Percentiles rank a stretch among this genome's conserved stretches.
Evolutionary conservation across 1,139 yeast species (phyloP).

Genomic region (Blastobotrys persicus): DNA sequence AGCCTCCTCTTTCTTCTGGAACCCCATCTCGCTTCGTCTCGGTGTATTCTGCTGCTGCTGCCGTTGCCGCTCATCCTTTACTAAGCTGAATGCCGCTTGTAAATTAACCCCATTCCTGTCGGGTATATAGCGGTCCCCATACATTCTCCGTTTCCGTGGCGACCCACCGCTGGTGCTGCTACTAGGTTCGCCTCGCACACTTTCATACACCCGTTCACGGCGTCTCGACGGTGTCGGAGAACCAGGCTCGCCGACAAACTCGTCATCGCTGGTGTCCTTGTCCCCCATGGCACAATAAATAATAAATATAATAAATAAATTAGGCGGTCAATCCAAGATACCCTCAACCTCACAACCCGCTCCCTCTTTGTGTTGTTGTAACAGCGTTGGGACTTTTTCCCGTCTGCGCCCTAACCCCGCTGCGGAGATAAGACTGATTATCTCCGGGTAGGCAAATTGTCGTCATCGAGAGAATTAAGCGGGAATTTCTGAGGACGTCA

Average conservation of each 20-base stretch:
- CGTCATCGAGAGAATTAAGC: not conserved
- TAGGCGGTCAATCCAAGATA: not conserved
- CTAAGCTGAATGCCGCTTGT: conserved; percentile 79
- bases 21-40: conserved; percentile 60
- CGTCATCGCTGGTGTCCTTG: not conserved
- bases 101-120: conserved; percentile 79
- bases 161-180: conserved; percentile 32
- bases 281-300: not conserved
- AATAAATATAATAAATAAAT: not conserved
- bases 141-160: conserved; percentile 38
- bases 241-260: conserved; percentile 1
- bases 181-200: not conserved
- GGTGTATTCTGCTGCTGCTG: conserved; percentile 36
- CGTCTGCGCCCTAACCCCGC: not conserved
- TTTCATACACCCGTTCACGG: not conserved
- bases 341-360: not conserved
- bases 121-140: conserved; percentile 86
- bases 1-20: conserved; percentile 74
- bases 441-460: not conserved
- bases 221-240: conserved; percentile 2
- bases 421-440: not conserved
- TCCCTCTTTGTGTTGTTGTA: not conserved
- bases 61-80: conserved; percentile 38
- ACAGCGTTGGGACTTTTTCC: not conserved
- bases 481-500: not conserved